Conservation (phyloP, 805 yeast genomes). For the Pichia gijzeniarum region DNA sequence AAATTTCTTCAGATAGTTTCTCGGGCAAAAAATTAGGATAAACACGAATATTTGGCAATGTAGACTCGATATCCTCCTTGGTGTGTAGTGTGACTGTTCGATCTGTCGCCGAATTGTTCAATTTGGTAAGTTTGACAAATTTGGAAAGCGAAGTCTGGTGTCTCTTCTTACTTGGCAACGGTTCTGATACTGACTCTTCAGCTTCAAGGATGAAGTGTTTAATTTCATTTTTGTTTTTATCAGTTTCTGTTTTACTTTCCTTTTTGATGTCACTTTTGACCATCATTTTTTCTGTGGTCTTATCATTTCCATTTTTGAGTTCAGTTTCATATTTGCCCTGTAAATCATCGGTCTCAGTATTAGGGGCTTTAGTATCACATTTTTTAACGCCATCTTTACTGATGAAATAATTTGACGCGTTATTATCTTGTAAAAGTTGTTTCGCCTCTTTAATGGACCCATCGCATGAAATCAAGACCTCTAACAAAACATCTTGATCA, state of each 20-base stretch:
- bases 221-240: no score
- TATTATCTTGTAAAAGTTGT: not conserved
- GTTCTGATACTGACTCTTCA: not conserved
- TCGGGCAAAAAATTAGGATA: conserved; percentile 47
- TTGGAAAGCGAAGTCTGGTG: not conserved
- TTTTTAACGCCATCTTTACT: not conserved
- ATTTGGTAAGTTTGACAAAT: not conserved
- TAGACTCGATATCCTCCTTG: conserved; percentile 42
- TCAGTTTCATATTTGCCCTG: no score
- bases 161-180: not conserved
- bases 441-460: conserved; percentile 34
- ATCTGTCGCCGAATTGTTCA: not conserved
- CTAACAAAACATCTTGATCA: conserved; percentile 37
- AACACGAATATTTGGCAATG: conserved; percentile 47
- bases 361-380: no score
- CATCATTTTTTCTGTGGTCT: no score
- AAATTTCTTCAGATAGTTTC: conserved; percentile 39
- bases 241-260: no score
- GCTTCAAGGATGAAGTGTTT: not conserved
- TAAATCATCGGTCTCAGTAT: no score
- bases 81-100: conserved; percentile 34
- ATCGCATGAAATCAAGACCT: conserved; percentile 45
- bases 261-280: no score
- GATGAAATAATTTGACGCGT: not conserved
- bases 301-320: no score